These are phyloP conservation scores for Microdochium paspali DNA, from an alignment of 2,329 filamentous ascomycete species.

Conservation along the genomic window DNA sequence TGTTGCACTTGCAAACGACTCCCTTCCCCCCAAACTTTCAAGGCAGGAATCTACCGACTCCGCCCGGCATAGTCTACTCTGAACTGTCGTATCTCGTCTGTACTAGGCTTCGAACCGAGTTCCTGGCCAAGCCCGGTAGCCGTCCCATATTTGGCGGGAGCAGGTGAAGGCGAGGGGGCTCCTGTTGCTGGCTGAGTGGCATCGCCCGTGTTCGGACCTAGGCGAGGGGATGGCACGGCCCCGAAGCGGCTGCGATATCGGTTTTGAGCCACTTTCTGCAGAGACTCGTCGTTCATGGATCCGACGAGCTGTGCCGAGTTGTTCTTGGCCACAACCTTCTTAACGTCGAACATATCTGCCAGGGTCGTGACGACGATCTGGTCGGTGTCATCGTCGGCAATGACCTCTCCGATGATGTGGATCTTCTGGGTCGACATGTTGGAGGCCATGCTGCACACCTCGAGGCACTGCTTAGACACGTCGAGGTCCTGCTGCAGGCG, in stretches of 20 bases:
- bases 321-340: background rate
- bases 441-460: background rate
- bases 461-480: background rate
- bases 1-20: no score
- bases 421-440: background rate
- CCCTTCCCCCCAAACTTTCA: no score
- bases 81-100: no score
- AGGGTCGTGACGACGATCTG: background rate
- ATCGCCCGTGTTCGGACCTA: no score
- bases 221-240: background rate
- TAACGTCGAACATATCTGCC: no score
- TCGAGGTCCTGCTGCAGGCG: background rate
- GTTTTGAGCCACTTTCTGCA: background rate
- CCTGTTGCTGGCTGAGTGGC: no score
- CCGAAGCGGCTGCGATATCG: background rate
- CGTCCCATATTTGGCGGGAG: no score
- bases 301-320: background rate
- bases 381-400: background rate
- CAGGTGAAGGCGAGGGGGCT: no score
- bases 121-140: no score
- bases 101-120: no score
- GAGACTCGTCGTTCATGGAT: background rate
- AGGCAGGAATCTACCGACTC: no score
- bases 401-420: background rate
- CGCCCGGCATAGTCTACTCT: no score